Base-by-base conservation (phyloP, 768 basidiomycete species). In the Pholiota molesta region DNA sequence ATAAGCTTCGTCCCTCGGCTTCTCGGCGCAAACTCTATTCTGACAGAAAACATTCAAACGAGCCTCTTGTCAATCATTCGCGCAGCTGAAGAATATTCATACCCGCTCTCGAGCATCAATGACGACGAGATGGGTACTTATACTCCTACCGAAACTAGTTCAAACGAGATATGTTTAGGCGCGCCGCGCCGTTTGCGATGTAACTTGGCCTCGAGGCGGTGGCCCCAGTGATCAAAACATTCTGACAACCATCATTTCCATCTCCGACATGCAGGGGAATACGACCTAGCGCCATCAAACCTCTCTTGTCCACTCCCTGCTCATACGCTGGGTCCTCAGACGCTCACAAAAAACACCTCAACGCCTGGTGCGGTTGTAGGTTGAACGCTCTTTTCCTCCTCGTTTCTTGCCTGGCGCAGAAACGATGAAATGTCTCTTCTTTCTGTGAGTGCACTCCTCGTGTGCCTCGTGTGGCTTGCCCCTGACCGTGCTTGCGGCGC, bases 311-410 rank as follows among this genome's bases (percentile, higher is more conserved):
- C 39, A n/a, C 14, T 31, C 29, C 55, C 31, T 14, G 31, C 16
- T 31, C 54, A 33, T 6, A 62, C 64, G 61, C 61, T 65, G 61
- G 61, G 61, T 52, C 55, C 53, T 33, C 31, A 47, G 58, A 65
- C 64, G 60, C 59, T 67, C 61, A 11, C n/a, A 54, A 45, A 52
- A 54, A 49, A 29, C 59, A 62, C 66, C 61, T 62, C 62, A 65
- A 58, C 66, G 66, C 66, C 66, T 65, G 66, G 66, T 55, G 66
- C 66, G 64, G 33, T 56, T 68, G 64, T 65, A 53, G 62, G 66
- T 60, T 59, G 49, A 33, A 58, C 54, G 33, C 21, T 56, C 23
- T 55, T 59, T 52, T 33, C 57, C 45, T 58, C 23, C 31, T 17
- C 19, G 59, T 56, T 63, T 62, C 54, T 65, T 51, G 66, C 66